Evolutionary conservation across 208 protist genomes (phyloP).

Genomic region (Leishmania aethiopica): DNA sequence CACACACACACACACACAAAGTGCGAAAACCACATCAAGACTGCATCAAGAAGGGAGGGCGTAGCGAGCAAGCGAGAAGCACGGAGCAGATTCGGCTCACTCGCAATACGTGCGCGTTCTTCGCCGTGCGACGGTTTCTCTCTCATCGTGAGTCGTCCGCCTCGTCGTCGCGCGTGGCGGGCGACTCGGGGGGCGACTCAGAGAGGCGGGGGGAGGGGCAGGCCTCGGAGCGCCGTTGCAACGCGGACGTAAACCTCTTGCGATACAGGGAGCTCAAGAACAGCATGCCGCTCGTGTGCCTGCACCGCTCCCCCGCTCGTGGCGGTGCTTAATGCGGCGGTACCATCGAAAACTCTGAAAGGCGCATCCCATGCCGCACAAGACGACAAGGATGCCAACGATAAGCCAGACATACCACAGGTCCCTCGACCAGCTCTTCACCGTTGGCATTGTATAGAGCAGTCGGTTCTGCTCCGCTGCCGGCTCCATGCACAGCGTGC

Average conservation of each 20-base stretch:
- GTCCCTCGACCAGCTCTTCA: conserved; percentile 25
- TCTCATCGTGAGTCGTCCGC: neutral
- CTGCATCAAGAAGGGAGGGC: neutral
- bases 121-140: neutral
- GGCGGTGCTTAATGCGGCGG: conserved; percentile 20
- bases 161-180: neutral
- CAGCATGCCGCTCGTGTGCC: conserved; percentile 6
- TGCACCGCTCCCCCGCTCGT: conserved; percentile 9
- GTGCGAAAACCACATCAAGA: neutral
- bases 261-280: conserved; percentile 8
- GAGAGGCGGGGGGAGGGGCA: neutral
- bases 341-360: conserved; percentile 29
- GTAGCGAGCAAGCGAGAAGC: neutral
- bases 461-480: conserved; percentile 4
- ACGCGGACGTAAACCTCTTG: neutral
- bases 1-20: neutral
- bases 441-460: conserved; percentile 17
- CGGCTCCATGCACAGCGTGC: conserved; percentile 17
- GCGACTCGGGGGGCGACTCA: neutral
- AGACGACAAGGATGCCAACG: conserved; percentile 12
- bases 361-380: conserved; percentile 1
- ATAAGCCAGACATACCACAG: conserved; percentile 43
- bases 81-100: neutral
- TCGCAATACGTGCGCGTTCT: neutral
- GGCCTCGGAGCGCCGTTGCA: too few relatives aligned